Conservation (phyloP, 1,284 basidiomycete genomes). For the Singerocomus rubriflavus region DNA sequence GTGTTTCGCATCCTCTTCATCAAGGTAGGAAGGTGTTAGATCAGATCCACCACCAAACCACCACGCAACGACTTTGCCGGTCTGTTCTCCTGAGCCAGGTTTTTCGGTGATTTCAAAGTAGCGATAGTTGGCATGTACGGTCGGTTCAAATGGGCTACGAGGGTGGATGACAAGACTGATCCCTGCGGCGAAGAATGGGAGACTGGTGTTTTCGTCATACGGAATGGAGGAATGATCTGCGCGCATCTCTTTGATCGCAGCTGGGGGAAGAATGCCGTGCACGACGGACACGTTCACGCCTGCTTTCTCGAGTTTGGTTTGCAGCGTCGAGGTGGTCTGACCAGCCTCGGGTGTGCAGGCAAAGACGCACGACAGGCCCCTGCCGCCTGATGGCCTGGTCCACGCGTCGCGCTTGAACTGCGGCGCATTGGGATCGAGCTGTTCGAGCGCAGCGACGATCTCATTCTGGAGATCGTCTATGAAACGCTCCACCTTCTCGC, state of each 20-base stretch:
- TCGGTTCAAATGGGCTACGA: constrained; percentile 86
- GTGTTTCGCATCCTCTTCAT: constrained; percentile 81
- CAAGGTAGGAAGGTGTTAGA: constrained; percentile 92
- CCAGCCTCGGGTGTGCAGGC: constrained; percentile 50
- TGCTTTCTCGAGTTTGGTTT: constrained; percentile 86
- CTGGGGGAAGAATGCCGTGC: constrained; percentile 83
- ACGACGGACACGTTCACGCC: constrained; percentile 96
- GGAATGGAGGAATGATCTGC: constrained; percentile 83
- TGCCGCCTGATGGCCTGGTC: constrained; percentile 82
- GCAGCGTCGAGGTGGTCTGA: constrained; percentile 25
- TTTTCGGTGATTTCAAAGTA: constrained; percentile 90
- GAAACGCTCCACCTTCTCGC: constrained; percentile 77
- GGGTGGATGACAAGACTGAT: constrained; percentile 94
- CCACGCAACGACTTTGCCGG: constrained; percentile 71
- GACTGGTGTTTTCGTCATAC: constrained; percentile 56
- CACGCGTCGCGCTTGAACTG: constrained; percentile 87
- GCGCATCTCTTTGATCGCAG: constrained; percentile 92
- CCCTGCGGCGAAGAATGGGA: constrained; percentile 95
- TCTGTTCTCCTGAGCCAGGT: constrained; percentile 31
- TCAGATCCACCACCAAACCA: constrained; percentile 99
- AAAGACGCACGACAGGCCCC: constrained; percentile 88
- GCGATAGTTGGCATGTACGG: constrained; percentile 96
- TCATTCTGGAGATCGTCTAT: constrained; percentile 77
- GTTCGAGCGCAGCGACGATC: constrained; percentile 80
- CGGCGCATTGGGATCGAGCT: constrained; percentile 69